Base-by-base conservation (phyloP, 768 basidiomycete species). In the Boletus subparvulus region DNA sequence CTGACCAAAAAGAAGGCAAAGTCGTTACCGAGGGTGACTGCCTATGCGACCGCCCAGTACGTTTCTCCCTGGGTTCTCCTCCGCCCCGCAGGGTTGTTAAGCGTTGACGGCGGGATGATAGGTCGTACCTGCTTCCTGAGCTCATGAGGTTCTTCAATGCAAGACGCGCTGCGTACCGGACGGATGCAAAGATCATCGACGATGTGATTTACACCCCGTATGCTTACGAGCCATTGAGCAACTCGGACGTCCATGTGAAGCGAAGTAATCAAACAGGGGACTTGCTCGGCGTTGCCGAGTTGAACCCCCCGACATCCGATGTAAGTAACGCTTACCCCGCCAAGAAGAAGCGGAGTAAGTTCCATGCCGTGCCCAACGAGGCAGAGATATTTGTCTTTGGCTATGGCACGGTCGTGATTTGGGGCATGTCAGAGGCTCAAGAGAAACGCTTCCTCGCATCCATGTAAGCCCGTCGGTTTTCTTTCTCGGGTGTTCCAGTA, bases 201-300 rank as follows among this genome's bases (percentile, higher is more conserved):
- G 94, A 97, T 65, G 92, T 88, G 61, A 87, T 98, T 47, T 96
- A 97, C 75, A 96, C 94, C 14, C 91, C 95, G 10, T 98, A 97
- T 68, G 78, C 82, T 5, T 93, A 89, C 70, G 87, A 91, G 52
- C 81, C 83, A 2, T 69, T 52, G 45, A 53, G 73, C 74, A 47
- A 56, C 69, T 55, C 67, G 65, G 69, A 61, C 59, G 56, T 68
- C 68, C 58, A 73, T 46, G 49, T 54, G 50, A 62, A 62, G 58
- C 71, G 73, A 44, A 69, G 67, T 56, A 59, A 74, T 37, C 61
- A 60, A 19, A 86, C 83, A 40, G 89, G 83, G 24, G 90, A 93
- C 71, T 77, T 93, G 50, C 81, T 93, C 43, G 90, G 89, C n/a
- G 74, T 90, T 26, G 86, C 88, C 26, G 88, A 91, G 65, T 72